Percentiles rank a stretch among this genome's conserved stretches.
Evolutionary conservation across 208 protist genomes (phyloP).

Genomic region (Leptomonas pyrrhocoris): DNA sequence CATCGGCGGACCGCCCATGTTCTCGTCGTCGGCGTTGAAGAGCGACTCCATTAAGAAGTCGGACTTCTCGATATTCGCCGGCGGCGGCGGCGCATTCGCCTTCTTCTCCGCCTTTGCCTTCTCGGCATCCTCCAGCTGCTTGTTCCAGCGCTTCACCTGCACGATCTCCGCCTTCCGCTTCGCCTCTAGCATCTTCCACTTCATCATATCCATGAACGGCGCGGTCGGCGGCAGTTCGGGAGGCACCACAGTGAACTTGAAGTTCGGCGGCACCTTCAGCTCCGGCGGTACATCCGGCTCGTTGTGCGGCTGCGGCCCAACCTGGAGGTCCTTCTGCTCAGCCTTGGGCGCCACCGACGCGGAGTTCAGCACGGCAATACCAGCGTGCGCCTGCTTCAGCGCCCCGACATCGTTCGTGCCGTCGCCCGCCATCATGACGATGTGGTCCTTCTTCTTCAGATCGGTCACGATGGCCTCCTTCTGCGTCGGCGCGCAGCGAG

Average conservation of each 20-base stretch:
- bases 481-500: conserved; percentile 87
- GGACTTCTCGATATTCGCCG: conserved; percentile 34
- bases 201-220: conserved; percentile 80
- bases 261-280: conserved; percentile 78
- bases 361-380: conserved; percentile 95
- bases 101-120: conserved; percentile 62
- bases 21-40: conserved; percentile 79
- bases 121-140: conserved; percentile 63
- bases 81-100: conserved; percentile 46
- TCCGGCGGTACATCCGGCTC: conserved; percentile 84
- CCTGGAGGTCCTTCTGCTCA: conserved; percentile 32
- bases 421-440: conserved; percentile 94
- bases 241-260: conserved; percentile 83
- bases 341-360: conserved; percentile 53
- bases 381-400: conserved; percentile 99
- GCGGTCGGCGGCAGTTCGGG: conserved; percentile 58
- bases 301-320: conserved; percentile 83
- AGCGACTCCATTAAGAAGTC: conserved; percentile 91
- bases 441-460: conserved; percentile 85
- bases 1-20: conserved; percentile 81
- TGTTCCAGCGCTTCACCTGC: conserved; percentile 82
- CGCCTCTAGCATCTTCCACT: conserved; percentile 81
- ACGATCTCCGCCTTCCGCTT: conserved; percentile 84
- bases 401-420: conserved; percentile 99
- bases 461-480: conserved; percentile 91